These are phyloP conservation scores for Leccinellum albellum DNA, from an alignment of 768 basidiomycete genomes.

Conservation along the genomic window DNA sequence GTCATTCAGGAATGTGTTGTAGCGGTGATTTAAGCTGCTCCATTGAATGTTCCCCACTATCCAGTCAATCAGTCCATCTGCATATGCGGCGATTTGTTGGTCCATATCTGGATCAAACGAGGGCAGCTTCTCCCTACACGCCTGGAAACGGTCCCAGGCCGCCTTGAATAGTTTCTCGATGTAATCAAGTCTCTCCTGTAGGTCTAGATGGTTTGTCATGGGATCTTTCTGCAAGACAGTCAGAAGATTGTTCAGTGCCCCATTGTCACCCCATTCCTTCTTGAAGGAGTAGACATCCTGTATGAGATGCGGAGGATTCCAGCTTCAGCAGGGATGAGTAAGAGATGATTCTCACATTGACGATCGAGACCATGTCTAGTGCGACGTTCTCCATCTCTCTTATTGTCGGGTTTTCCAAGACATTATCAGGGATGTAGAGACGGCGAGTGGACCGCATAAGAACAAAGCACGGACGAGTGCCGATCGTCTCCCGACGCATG, in stretches of 20 bases:
- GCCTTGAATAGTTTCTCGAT: slow-evolving; percentile 18
- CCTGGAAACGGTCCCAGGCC: slow-evolving; percentile 21
- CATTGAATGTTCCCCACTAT: slow-evolving; percentile 25
- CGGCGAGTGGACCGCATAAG: slow-evolving; percentile 27
- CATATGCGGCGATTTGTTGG: slow-evolving; percentile 16
- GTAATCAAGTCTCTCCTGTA: slow-evolving; percentile 23
- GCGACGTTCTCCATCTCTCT: slow-evolving; percentile 26
- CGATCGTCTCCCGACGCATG: slow-evolving; percentile 28
- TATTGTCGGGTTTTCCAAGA: slow-evolving; percentile 21
- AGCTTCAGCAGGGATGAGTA: neutral
- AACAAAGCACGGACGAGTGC: slow-evolving; percentile 27
- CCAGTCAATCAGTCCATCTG: slow-evolving; percentile 28
- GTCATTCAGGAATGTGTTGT: slow-evolving; percentile 20
- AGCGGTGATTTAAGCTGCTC: slow-evolving; percentile 26
- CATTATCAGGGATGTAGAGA: slow-evolving; percentile 22
- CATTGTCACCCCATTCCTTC: slow-evolving; percentile 27
- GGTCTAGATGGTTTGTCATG: slow-evolving; percentile 18
- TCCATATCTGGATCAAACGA: slow-evolving; percentile 16
- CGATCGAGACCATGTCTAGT: slow-evolving; percentile 27
- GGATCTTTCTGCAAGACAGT: slow-evolving; percentile 27
- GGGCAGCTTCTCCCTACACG: slow-evolving; percentile 20
- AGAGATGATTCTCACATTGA: slow-evolving; percentile 14
- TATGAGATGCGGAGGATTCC: neutral
- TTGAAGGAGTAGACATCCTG: slow-evolving; percentile 31
- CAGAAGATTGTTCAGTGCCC: slow-evolving; percentile 27